Conservation (phyloP, 495 filamentous ascomycete genomes). For the Echria macrotheca region DNA sequence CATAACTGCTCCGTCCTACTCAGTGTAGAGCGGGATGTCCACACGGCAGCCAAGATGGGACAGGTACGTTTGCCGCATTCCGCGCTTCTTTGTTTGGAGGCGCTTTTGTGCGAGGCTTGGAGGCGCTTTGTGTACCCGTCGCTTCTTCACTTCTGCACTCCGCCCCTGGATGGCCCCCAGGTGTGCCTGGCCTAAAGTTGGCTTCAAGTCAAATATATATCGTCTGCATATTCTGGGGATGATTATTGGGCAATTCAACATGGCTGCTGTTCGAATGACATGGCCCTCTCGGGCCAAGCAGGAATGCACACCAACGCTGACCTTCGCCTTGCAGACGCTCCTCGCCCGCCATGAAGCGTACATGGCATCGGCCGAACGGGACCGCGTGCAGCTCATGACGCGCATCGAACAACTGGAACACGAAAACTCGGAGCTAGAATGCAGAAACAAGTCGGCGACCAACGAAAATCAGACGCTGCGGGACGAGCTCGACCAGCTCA, state of each 20-base stretch:
- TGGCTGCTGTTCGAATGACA: slow-evolving; percentile 12
- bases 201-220: too few species aligned
- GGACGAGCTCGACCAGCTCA: slow-evolving; percentile 76
- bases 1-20: slow-evolving; percentile 73
- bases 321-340: slow-evolving; percentile 71
- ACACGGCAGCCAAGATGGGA: slow-evolving; percentile 76
- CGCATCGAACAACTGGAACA: slow-evolving; percentile 71
- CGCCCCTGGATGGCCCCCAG: not conserved
- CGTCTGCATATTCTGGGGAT: too few species aligned
- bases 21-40: slow-evolving; percentile 79
- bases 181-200: too few species aligned
- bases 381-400: slow-evolving; percentile 61
- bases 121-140: slow-evolving; percentile 2
- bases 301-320: slow-evolving; percentile 22
- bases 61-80: slow-evolving; percentile 57
- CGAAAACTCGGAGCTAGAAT: slow-evolving; percentile 70
- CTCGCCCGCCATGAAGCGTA: slow-evolving; percentile 89
- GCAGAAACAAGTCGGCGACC: slow-evolving; percentile 63
- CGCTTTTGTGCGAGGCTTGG: not conserved
- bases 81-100: slow-evolving; percentile 10
- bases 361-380: slow-evolving; percentile 81
- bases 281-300: slow-evolving; percentile 8
- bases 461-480: slow-evolving; percentile 75
- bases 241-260: slow-evolving; percentile 3
- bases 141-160: not conserved